A percentile compares a stretch with the other conserved stretches of the same genome.
Evolutionary conservation across 139 green algal genomes (phyloP).

Genomic region (Parachlorella kessleri): DNA sequence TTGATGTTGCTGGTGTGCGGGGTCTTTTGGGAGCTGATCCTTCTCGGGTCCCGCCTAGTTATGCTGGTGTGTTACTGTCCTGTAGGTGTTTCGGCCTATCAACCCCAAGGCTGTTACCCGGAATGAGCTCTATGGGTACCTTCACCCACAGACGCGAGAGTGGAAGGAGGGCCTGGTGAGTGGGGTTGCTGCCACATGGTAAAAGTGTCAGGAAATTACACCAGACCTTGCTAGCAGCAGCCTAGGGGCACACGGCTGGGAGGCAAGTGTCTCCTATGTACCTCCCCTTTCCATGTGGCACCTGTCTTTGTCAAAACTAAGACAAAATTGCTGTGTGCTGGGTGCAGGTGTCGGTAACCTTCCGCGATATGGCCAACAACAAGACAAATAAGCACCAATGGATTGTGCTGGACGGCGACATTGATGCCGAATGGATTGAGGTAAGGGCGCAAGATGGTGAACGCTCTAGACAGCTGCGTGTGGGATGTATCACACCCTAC

Average conservation of each 20-base stretch:
- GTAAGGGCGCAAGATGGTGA: too few species aligned
- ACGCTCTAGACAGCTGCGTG: too few species aligned
- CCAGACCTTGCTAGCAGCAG: too few species aligned
- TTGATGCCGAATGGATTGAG: constrained; percentile 88
- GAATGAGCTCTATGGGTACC: constrained; percentile 94
- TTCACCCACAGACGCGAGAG: constrained; percentile 86
- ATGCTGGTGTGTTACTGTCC: too few species aligned
- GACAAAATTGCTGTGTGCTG: not conserved
- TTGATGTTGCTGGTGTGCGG: not conserved
- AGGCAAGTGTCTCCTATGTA: not conserved
- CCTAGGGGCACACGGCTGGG: too few species aligned
- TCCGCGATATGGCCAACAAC: constrained; percentile 68
- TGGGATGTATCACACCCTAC: too few species aligned
- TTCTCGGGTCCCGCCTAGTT: too few species aligned
- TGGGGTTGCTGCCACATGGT: too few species aligned
- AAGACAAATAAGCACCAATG: constrained; percentile 89
- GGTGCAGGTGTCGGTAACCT: constrained; percentile 25
- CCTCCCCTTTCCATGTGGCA: not conserved
- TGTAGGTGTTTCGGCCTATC: constrained; percentile 24
- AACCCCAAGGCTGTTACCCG: constrained; percentile 84
- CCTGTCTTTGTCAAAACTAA: not conserved
- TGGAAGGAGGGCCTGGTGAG: constrained; percentile 94
- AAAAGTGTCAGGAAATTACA: too few species aligned
- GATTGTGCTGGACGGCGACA: constrained; percentile 96
- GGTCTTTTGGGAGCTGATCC: not conserved